Conservation (phyloP, 1,284 basidiomycete genomes). For the Apiotrichum montevideense region DNA sequence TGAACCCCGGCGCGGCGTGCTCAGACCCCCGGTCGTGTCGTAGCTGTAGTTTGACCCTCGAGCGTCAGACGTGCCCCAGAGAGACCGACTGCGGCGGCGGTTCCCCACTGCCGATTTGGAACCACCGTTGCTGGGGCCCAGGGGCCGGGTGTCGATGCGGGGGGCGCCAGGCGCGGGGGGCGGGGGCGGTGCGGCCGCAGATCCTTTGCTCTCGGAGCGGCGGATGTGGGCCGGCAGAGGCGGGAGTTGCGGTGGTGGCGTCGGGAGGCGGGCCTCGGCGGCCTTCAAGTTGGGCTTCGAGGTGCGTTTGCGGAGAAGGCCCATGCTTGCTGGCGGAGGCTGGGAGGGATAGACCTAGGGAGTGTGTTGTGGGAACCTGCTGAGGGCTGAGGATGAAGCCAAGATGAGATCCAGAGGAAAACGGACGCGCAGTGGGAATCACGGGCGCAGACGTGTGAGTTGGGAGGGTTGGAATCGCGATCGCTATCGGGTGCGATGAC, state of each 20-base stretch:
- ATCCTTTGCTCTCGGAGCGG: conserved; percentile 1
- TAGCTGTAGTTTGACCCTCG: not conserved
- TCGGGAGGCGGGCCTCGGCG: conserved; percentile 7
- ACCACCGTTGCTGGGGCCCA: too few species aligned
- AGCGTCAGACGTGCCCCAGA: not conserved
- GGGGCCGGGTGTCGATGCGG: too few species aligned
- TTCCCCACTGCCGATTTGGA: not conserved
- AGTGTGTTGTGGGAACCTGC: too few species aligned
- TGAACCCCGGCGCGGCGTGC: not conserved
- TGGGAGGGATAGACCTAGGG: too few species aligned
- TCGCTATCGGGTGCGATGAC: too few species aligned
- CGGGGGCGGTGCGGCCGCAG: too few species aligned
- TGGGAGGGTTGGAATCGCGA: too few species aligned
- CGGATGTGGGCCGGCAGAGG: conserved; percentile 18
- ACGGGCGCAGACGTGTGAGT: too few species aligned
- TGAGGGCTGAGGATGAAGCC: too few species aligned
- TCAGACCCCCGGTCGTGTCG: not conserved
- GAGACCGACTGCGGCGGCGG: not conserved
- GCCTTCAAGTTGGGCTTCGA: conserved; percentile 14
- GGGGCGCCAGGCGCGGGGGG: too few species aligned
- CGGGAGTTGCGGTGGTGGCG: conserved; percentile 16
- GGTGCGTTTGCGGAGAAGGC: conserved; percentile 14
- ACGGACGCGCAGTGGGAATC: too few species aligned
- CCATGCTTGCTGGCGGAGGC: conserved; percentile 5
- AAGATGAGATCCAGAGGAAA: too few species aligned